phyloP scores from a whole-genome alignment of 768 basidiomycete species.

The Cystoderma amianthinum region DNA sequence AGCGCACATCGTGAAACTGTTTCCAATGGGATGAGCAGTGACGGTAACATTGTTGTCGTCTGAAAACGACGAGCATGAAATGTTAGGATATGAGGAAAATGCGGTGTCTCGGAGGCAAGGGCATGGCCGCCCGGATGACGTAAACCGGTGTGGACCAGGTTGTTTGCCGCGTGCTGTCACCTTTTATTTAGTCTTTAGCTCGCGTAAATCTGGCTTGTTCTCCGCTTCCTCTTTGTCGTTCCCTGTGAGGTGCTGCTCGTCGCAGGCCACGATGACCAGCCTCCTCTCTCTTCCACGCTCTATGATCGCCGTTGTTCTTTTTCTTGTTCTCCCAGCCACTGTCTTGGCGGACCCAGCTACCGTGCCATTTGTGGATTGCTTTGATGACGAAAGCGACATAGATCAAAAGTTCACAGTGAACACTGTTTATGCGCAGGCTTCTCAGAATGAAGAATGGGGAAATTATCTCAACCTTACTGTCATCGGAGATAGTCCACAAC shows the following conservation, averaged over 20 bases:
- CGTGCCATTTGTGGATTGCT: constrained; percentile 66
- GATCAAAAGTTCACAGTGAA: constrained; percentile 58
- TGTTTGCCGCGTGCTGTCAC: no score
- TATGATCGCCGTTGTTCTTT: constrained; percentile 15
- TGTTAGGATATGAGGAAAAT: neutral
- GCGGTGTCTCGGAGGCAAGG: neutral
- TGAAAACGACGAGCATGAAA: constrained; percentile 1
- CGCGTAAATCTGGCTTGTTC: constrained; percentile 10
- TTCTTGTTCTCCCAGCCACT: constrained; percentile 16
- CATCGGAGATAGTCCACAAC: constrained; percentile 53
- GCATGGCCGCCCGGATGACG: constrained; percentile 6
- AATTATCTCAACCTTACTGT: constrained; percentile 65
- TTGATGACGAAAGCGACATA: constrained; percentile 33
- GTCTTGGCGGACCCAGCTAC: constrained; percentile 50
- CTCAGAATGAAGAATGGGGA: constrained; percentile 32
- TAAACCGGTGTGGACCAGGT: constrained; percentile 7
- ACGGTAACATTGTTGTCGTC: neutral
- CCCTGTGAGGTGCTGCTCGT: constrained; percentile 6
- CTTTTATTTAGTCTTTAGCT: no score
- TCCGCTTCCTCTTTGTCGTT: constrained; percentile 10
- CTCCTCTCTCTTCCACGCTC: constrained; percentile 5
- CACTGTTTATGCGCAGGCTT: constrained; percentile 68
- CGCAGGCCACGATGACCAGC: constrained; percentile 7
- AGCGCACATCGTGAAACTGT: constrained; percentile 26
- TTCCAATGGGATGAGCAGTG: constrained; percentile 1